phyloP scores from a whole-genome alignment of 2,329 filamentous ascomycete genomes.

The Harringtonia lauricola region DNA sequence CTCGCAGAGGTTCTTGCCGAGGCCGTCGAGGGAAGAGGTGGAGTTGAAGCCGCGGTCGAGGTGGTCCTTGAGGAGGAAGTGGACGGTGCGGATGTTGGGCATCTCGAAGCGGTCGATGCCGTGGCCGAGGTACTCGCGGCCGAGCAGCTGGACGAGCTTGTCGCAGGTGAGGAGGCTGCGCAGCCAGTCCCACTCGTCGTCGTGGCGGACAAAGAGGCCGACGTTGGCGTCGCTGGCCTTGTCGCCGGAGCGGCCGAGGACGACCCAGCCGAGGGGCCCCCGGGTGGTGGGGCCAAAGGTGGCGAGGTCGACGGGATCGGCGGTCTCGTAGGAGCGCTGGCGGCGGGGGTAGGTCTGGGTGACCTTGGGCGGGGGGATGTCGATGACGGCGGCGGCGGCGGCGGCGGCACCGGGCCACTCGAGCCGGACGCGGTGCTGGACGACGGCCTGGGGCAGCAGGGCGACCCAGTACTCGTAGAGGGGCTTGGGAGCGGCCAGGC shows the following conservation, averaged over 20 bases:
- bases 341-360: slow-evolving; percentile 8
- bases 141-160: slow-evolving; percentile 12
- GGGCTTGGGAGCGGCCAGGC: slow-evolving; percentile 14
- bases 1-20: slow-evolving; percentile 34
- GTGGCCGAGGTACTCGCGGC: slow-evolving; percentile 13
- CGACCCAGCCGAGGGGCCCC: slow-evolving; percentile 19
- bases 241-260: slow-evolving; percentile 25
- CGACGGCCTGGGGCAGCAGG: slow-evolving; percentile 14
- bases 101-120: slow-evolving; percentile 11
- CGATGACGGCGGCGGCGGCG: slow-evolving; percentile 11
- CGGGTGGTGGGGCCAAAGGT: slow-evolving; percentile 12
- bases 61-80: slow-evolving; percentile 32
- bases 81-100: slow-evolving; percentile 14
- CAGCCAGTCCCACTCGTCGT: slow-evolving; percentile 30
- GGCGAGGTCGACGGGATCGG: slow-evolving; percentile 6
- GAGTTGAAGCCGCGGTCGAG: slow-evolving; percentile 20
- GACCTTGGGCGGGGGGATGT: slow-evolving; percentile 12
- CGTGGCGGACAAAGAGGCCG: slow-evolving; percentile 26
- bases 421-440: no score
- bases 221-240: slow-evolving; percentile 25
- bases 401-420: no score
- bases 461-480: slow-evolving; percentile 16
- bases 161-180: slow-evolving; percentile 22
- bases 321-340: slow-evolving; percentile 14
- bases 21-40: slow-evolving; percentile 26